A percentile compares a stretch with the other conserved stretches of the same genome.
Conservation (phyloP, 2,329 filamentous ascomycete species). For the Nigrospora sphaerica region DNA sequence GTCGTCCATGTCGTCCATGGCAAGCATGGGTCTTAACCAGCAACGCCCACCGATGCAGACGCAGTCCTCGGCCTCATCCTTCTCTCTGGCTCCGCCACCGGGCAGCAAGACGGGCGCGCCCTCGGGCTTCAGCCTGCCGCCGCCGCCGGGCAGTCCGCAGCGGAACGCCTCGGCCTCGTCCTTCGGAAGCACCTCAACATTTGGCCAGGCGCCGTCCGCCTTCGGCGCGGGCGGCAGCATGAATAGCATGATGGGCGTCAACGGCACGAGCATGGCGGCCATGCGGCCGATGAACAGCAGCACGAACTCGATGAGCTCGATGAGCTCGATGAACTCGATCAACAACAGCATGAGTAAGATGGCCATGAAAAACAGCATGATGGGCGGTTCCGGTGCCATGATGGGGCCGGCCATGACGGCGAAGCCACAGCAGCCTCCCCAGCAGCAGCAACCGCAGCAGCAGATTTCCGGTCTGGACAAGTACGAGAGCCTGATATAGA, state of each 20-base stretch:
- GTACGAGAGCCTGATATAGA: slow-evolving; percentile 58
- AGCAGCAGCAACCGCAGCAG: slow-evolving; percentile 24
- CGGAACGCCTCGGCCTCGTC: slow-evolving; percentile 16
- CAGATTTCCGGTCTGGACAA: slow-evolving; percentile 51
- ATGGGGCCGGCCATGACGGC: slow-evolving; percentile 17
- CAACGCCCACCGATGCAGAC: slow-evolving; percentile 25
- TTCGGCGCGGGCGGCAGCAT: slow-evolving; percentile 12
- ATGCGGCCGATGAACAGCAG: slow-evolving; percentile 4
- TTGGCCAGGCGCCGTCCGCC: slow-evolving; percentile 5
- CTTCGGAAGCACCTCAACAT: slow-evolving; percentile 13
- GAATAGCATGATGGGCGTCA: slow-evolving; percentile 13
- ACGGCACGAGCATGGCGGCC: not conserved
- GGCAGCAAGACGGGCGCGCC: slow-evolving; percentile 14
- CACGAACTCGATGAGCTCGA: slow-evolving; percentile 6
- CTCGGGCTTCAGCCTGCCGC: slow-evolving; percentile 39
- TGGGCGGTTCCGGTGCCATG: slow-evolving; percentile 11
- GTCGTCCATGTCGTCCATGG: slow-evolving; percentile 33
- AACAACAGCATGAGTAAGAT: slow-evolving; percentile 13
- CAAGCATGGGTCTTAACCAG: slow-evolving; percentile 39
- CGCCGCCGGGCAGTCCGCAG: slow-evolving; percentile 31
- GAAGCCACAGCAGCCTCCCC: slow-evolving; percentile 16
- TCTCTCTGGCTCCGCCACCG: slow-evolving; percentile 49
- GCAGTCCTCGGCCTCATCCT: slow-evolving; percentile 35
- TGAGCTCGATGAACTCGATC: slow-evolving; percentile 9
- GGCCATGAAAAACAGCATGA: slow-evolving; percentile 12